phyloP scores from a whole-genome alignment of 2,329 filamentous ascomycete species.

The Pyrenophora graminea region DNA sequence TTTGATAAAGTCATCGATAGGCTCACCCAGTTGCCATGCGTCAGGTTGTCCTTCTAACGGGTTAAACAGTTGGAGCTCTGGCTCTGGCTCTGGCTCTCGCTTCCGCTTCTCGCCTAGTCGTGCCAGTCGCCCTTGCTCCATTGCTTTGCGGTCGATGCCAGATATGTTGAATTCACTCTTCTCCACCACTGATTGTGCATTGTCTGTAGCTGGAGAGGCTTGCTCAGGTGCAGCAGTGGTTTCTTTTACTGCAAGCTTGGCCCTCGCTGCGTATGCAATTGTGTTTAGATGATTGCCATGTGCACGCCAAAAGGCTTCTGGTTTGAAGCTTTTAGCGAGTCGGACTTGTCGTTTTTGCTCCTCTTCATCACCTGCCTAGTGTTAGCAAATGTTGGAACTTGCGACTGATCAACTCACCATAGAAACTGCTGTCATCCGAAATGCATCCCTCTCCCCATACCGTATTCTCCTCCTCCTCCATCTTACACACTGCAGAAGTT shows the following conservation, averaged over 20 bases:
- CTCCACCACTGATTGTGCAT: conserved; percentile 1
- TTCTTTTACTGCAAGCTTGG: background rate
- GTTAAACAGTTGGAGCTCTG: conserved; percentile 50
- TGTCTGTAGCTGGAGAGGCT: background rate
- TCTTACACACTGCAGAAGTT: conserved; percentile 10
- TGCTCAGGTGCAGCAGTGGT: too few species aligned
- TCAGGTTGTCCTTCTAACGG: conserved; percentile 58
- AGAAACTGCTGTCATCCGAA: conserved; percentile 52
- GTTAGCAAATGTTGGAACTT: too few species aligned
- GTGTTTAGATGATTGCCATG: conserved; percentile 33
- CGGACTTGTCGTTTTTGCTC: conserved; percentile 29
- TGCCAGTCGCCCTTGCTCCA: conserved; percentile 19
- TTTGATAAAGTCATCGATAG: conserved; percentile 65
- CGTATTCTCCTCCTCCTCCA: conserved; percentile 33
- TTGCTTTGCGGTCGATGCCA: conserved; percentile 14
- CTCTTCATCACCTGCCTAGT: conserved; percentile 33
- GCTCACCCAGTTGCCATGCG: conserved; percentile 68
- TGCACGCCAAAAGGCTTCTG: conserved; percentile 23
- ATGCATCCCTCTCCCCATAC: conserved; percentile 43
- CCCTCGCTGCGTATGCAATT: conserved; percentile 17
- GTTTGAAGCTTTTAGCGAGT: conserved; percentile 21
- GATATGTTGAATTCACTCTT: conserved; percentile 8
- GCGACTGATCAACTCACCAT: conserved; percentile 41
- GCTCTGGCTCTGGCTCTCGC: conserved; percentile 9
- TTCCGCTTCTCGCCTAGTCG: conserved; percentile 16